Evolutionary conservation across 2,329 filamentous ascomycete genomes (phyloP).

Genomic region (Cladosporium colombiae): DNA sequence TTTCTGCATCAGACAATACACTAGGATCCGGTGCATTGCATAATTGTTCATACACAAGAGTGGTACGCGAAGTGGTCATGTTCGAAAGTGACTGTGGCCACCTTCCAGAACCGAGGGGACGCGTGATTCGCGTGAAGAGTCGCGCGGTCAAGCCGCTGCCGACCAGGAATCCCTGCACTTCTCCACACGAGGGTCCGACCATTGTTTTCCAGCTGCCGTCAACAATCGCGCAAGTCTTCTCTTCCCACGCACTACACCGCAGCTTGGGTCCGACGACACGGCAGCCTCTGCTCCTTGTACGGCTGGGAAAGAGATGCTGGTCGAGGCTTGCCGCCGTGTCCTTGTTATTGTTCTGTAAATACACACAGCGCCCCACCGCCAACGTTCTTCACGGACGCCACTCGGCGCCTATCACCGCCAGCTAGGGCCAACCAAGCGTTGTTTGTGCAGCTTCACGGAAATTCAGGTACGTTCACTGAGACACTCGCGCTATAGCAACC

Average conservation of each 20-base stretch:
- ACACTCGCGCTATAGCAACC: constrained; percentile 17
- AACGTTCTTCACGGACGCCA: constrained; percentile 11
- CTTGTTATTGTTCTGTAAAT: constrained; percentile 8
- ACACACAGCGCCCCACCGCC: not conserved
- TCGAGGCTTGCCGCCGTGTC: constrained; percentile 2
- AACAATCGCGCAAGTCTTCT: constrained; percentile 1
- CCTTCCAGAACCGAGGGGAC: not conserved
- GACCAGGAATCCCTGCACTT: not conserved
- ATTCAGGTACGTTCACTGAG: constrained; percentile 11
- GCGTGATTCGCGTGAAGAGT: not conserved
- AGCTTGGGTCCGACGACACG: not conserved
- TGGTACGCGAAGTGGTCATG: not conserved
- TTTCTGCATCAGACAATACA: not conserved
- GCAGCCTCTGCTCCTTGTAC: not conserved
- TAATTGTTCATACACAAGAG: not conserved
- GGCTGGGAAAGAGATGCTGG: constrained; percentile 6
- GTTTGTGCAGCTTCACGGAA: constrained; percentile 20
- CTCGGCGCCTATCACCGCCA: constrained; percentile 4
- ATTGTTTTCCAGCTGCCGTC: not conserved
- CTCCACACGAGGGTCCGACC: not conserved
- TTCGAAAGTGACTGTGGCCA: no score
- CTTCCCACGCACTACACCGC: not conserved
- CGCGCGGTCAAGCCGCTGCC: not conserved
- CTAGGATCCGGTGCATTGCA: not conserved
- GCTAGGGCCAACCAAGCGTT: constrained; percentile 8